These are phyloP conservation scores for Aureobasidium sp. DNA, from an alignment of 2,329 filamentous ascomycete species.

Conservation along the genomic window DNA sequence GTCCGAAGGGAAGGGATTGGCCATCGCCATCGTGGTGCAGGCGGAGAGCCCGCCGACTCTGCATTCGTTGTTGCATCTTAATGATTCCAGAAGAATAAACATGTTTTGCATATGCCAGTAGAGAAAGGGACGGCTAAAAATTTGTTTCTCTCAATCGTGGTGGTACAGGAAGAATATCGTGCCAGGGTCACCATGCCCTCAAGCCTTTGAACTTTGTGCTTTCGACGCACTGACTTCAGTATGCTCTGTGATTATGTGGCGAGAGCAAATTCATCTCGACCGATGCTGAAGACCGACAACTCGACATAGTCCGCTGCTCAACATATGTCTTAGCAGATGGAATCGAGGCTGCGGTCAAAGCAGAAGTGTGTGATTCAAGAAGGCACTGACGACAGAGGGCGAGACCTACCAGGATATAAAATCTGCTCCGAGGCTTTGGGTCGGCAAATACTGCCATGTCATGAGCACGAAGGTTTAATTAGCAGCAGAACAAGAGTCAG, in stretches of 20 bases:
- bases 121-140: not conserved
- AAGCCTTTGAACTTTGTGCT: not conserved
- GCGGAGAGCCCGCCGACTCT: no score
- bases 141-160: not conserved
- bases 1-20: no score
- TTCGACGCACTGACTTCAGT: not conserved
- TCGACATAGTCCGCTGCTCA: not conserved
- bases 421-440: not conserved
- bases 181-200: not conserved
- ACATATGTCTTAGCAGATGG: no score
- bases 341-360: not conserved
- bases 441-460: not conserved
- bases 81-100: not conserved
- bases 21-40: no score
- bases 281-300: no score
- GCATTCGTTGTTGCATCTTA: not conserved
- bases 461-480: conserved; percentile 5
- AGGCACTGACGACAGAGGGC: not conserved
- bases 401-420: not conserved
- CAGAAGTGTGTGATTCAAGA: no score
- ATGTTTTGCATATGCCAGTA: not conserved
- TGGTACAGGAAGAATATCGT: not conserved
- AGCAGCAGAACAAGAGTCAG: conserved; percentile 1
- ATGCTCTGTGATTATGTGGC: not conserved
- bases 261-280: not conserved